phyloP scores from a whole-genome alignment of 2,329 filamentous ascomycete species.

The Clonostachys chloroleuca region DNA sequence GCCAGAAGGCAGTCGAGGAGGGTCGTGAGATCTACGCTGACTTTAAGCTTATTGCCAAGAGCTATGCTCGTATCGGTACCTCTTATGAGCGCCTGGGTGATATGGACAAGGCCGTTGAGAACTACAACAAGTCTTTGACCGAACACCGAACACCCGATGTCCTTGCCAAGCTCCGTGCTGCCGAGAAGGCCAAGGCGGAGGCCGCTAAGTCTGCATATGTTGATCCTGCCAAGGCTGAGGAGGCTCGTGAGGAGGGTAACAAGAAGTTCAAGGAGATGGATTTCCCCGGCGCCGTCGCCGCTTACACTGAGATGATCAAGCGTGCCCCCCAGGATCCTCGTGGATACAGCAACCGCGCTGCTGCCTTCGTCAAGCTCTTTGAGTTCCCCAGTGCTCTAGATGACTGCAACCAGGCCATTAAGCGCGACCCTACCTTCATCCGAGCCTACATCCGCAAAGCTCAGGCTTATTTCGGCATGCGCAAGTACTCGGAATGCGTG shows the following conservation, averaged over 20 bases:
- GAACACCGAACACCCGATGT: slow-evolving; percentile 96
- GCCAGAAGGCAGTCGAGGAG: slow-evolving; percentile 84
- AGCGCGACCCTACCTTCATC: slow-evolving; percentile 88
- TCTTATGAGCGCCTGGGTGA: slow-evolving; percentile 90
- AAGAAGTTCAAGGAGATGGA: slow-evolving; percentile 95
- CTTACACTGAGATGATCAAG: slow-evolving; percentile 96
- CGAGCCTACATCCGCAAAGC: slow-evolving; percentile 95
- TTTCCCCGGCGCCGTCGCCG: slow-evolving; percentile 91
- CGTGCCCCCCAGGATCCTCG: slow-evolving; percentile 88
- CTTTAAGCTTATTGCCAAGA: slow-evolving; percentile 98
- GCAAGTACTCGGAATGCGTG: slow-evolving; percentile 92
- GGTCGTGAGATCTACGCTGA: slow-evolving; percentile 87
- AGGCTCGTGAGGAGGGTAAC: slow-evolving; percentile 92
- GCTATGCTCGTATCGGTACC: slow-evolving; percentile 92
- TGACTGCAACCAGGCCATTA: slow-evolving; percentile 89
- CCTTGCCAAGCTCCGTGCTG: slow-evolving; percentile 84
- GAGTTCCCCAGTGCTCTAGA: slow-evolving; percentile 90
- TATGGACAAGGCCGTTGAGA: slow-evolving; percentile 72
- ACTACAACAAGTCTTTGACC: slow-evolving; percentile 90
- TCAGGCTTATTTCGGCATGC: slow-evolving; percentile 94
- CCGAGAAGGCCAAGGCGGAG: slow-evolving; percentile 82
- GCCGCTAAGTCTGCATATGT: slow-evolving; percentile 76
- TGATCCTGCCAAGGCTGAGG: slow-evolving; percentile 87
- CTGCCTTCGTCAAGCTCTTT: slow-evolving; percentile 94
- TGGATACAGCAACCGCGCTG: slow-evolving; percentile 95